Conservation (phyloP, 1,284 basidiomycete species). For the Acaromyces ingoldii region DNA sequence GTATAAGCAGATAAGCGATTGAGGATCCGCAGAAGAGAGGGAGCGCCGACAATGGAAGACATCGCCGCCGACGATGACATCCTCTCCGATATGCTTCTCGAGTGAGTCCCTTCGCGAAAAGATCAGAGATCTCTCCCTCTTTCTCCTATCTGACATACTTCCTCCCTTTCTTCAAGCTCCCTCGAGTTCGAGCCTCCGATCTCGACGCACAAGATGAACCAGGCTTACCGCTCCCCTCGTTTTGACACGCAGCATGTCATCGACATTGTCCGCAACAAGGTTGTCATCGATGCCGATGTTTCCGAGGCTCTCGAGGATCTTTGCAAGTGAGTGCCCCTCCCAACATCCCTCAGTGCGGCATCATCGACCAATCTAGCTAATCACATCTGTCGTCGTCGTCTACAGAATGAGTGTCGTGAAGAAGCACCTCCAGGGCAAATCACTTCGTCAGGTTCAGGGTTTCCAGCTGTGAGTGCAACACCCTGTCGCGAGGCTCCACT, state of each 20-base stretch:
- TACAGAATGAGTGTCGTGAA: slow-evolving; percentile 35
- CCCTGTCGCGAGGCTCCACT: background rate
- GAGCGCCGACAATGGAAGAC: too few species aligned
- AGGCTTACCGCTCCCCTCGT: slow-evolving; percentile 40
- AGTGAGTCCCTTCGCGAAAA: slow-evolving; percentile 19
- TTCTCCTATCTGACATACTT: background rate
- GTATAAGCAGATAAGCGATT: too few species aligned
- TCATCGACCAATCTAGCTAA: too few species aligned
- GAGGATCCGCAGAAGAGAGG: too few species aligned
- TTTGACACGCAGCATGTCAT: slow-evolving; percentile 40
- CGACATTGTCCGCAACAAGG: slow-evolving; percentile 32
- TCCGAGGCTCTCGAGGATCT: slow-evolving; percentile 37
- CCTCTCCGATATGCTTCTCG: slow-evolving; percentile 48
- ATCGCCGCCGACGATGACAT: slow-evolving; percentile 49
- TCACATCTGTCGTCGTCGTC: background rate
- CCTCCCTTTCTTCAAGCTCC: slow-evolving; percentile 14
- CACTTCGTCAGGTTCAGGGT: slow-evolving; percentile 28
- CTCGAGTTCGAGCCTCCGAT: slow-evolving; percentile 49
- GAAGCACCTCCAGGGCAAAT: slow-evolving; percentile 37
- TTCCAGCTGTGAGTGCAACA: slow-evolving; percentile 20
- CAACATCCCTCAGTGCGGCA: background rate
- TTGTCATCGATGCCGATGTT: slow-evolving; percentile 40
- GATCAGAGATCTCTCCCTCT: background rate
- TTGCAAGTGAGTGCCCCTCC: slow-evolving; percentile 19
- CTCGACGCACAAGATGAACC: slow-evolving; percentile 51